A percentile compares a stretch with the other conserved stretches of the same genome.
These are phyloP conservation scores for Elsinoe ampelina DNA, from an alignment of 2,329 filamentous ascomycete species.

Conservation along the genomic window DNA sequence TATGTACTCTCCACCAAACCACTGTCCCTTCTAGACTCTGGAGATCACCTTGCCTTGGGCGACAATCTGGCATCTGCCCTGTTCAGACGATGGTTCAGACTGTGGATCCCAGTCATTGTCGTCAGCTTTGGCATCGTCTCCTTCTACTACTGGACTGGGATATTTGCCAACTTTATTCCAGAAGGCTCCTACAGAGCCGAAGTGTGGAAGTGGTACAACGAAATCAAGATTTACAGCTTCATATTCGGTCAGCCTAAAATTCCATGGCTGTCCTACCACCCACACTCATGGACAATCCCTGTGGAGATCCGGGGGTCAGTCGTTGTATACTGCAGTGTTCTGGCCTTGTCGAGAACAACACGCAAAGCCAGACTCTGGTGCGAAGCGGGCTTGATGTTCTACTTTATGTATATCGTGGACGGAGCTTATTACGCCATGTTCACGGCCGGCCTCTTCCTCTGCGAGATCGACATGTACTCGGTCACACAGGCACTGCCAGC, in stretches of 20 bases:
- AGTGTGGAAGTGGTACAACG: conserved; percentile 42
- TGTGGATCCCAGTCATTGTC: conserved; percentile 44
- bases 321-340: conserved; percentile 48
- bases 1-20: conserved; percentile 44
- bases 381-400: conserved; percentile 41
- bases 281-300: conserved; percentile 10
- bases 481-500: conserved; percentile 41
- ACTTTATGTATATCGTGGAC: conserved; percentile 60
- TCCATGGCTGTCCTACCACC: conserved; percentile 24
- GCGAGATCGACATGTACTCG: conserved; percentile 3
- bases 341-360: conserved; percentile 50
- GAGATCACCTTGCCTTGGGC: conserved; percentile 30
- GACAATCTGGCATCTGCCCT: conserved; percentile 41
- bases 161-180: conserved; percentile 30
- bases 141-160: conserved; percentile 45
- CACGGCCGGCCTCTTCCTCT: conserved; percentile 4
- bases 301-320: conserved; percentile 27
- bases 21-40: conserved; percentile 34
- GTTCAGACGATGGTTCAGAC: conserved; percentile 43
- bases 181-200: conserved; percentile 27
- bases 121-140: conserved; percentile 47
- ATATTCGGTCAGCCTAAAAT: conserved; percentile 53
- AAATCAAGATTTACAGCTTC: conserved; percentile 62
- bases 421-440: conserved; percentile 32
- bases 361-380: conserved; percentile 47